Conservation (phyloP, 2,329 filamentous ascomycete species). For the Ilyonectria sp. region DNA sequence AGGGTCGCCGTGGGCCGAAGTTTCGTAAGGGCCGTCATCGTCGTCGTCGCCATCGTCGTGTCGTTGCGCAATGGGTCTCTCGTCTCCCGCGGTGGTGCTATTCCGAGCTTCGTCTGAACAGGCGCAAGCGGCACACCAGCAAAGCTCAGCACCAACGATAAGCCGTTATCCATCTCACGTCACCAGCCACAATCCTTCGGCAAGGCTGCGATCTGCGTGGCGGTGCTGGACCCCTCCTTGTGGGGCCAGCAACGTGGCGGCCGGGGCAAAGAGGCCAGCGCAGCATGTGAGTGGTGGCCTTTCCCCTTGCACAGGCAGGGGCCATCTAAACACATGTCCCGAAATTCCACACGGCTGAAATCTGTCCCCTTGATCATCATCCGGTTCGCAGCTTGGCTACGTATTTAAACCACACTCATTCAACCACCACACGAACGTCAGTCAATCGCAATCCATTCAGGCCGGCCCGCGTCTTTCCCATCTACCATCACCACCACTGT, state of each 20-base stretch:
- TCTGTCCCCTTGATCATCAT: conserved; percentile 47
- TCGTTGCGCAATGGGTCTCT: conserved; percentile 11
- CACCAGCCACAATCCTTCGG: conserved; percentile 22
- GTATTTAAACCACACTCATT: conserved; percentile 32
- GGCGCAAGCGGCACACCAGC: not conserved
- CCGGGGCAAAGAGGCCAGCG: not conserved
- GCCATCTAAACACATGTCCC: conserved; percentile 52
- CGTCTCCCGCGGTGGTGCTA: not conserved
- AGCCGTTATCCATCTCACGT: conserved; percentile 20
- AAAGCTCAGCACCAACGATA: conserved; percentile 5
- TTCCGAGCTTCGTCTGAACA: not conserved
- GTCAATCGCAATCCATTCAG: not conserved
- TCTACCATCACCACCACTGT: not conserved
- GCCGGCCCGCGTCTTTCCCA: not conserved
- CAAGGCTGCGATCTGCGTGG: conserved; percentile 27
- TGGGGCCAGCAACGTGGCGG: conserved; percentile 6
- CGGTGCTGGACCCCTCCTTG: conserved; percentile 23
- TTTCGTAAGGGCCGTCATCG: conserved; percentile 24
- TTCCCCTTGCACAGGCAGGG: conserved; percentile 12
- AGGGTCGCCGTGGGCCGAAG: conserved; percentile 33
- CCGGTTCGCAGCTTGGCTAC: conserved; percentile 30
- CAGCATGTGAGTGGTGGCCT: conserved; percentile 29
- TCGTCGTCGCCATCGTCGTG: conserved; percentile 28
- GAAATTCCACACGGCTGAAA: conserved; percentile 45
- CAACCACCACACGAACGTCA: conserved; percentile 1